Evolutionary conservation across 2,329 filamentous ascomycete genomes (phyloP).

Genomic region (Sphaerulina populicola): DNA sequence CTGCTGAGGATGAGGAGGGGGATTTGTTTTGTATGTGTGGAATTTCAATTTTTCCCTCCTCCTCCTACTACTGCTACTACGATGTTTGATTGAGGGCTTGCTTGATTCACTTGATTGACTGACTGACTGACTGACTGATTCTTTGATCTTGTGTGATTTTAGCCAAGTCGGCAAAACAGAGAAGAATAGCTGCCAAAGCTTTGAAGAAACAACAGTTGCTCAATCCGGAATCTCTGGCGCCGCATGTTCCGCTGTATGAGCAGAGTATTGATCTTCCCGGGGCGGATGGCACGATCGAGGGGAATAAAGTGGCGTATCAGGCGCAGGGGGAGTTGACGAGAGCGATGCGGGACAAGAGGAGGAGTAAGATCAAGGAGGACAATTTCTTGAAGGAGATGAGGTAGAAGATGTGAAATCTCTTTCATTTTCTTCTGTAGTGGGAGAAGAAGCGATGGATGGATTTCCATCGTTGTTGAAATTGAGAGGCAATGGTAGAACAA

Average conservation of each 20-base stretch:
- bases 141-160: neutral
- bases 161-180: constrained; percentile 82
- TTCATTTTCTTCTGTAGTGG: too few relatives aligned
- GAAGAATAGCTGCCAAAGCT: constrained; percentile 61
- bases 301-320: constrained; percentile 39
- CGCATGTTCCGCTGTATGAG: constrained; percentile 63
- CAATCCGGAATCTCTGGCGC: constrained; percentile 54
- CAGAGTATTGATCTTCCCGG: constrained; percentile 67
- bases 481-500: too few relatives aligned
- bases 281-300: constrained; percentile 42
- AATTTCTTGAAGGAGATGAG: constrained; percentile 78
- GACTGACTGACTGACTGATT: neutral
- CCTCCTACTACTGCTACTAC: neutral
- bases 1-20: constrained; percentile 48
- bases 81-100: too few relatives aligned
- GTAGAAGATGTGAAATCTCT: constrained; percentile 16
- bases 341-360: constrained; percentile 66
- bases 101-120: neutral
- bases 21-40: constrained; percentile 66
- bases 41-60: neutral
- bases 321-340: constrained; percentile 57
- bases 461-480: too few relatives aligned
- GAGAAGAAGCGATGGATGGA: too few relatives aligned
- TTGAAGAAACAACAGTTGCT: constrained; percentile 54
- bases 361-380: constrained; percentile 69